phyloP scores from a whole-genome alignment of 441 rosid species.

The Geranium incanum region DNA sequence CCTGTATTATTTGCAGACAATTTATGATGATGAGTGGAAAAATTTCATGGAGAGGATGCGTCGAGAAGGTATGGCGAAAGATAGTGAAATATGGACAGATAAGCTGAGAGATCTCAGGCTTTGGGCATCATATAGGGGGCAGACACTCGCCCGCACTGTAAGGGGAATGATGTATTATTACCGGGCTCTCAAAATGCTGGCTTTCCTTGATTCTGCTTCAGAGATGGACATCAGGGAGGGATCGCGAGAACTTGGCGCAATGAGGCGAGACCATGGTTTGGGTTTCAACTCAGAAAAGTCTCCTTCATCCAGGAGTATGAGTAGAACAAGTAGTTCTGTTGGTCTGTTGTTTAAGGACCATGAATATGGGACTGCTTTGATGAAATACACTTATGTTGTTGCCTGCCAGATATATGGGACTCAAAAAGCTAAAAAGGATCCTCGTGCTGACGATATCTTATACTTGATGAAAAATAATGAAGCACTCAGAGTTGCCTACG shows the following conservation, averaged over 20 bases:
- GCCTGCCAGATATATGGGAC: constrained; percentile 79
- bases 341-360: constrained; percentile 62
- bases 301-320: constrained; percentile 40
- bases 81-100: constrained; percentile 52
- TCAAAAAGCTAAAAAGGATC: constrained; percentile 60
- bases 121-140: constrained; percentile 89
- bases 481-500: constrained; percentile 83
- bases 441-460: constrained; percentile 64
- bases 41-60: constrained; percentile 82
- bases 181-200: constrained; percentile 75
- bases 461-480: constrained; percentile 63
- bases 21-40: constrained; percentile 80
- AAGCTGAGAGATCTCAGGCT: constrained; percentile 70
- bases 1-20: constrained; percentile 73
- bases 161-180: constrained; percentile 95
- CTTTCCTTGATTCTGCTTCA: constrained; percentile 82
- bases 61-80: constrained; percentile 63
- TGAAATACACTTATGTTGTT: constrained; percentile 80
- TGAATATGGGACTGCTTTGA: constrained; percentile 62
- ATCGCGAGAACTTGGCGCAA: constrained; percentile 48
- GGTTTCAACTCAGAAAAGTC: constrained; percentile 35
- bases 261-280: constrained; percentile 43
- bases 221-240: constrained; percentile 66
- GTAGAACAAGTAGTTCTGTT: constrained; percentile 43
- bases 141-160: constrained; percentile 77